These are phyloP conservation scores for Acer yangbiense DNA, from an alignment of 345 rosid species.

Conservation along the genomic window DNA sequence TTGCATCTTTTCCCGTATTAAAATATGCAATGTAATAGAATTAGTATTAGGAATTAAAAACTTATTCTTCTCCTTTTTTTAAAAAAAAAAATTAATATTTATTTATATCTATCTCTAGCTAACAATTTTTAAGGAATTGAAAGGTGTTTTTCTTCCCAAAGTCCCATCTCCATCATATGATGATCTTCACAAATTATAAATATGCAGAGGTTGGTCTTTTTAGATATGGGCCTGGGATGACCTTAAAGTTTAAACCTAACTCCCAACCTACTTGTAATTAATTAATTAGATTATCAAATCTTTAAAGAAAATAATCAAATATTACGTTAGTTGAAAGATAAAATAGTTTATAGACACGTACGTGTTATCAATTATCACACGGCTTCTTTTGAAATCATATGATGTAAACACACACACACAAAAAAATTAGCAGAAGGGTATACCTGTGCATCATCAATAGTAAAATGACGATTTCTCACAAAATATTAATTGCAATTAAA, in stretches of 20 bases:
- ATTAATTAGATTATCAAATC: conserved; percentile 17
- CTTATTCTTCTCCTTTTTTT: too few relatives aligned
- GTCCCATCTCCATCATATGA: too few relatives aligned
- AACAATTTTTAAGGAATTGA: background rate
- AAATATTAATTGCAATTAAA: background rate
- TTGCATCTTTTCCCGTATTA: too few relatives aligned
- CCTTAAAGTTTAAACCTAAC: conserved; percentile 25
- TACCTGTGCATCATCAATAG: too few relatives aligned
- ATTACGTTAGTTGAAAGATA: conserved; percentile 18
- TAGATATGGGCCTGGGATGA: conserved; percentile 8
- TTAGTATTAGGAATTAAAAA: too few relatives aligned
- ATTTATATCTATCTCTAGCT: background rate
- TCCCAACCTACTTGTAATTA: conserved; percentile 11
- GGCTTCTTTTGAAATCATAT: background rate
- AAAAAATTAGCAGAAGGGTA: too few relatives aligned
- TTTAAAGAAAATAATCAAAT: background rate
- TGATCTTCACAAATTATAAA: too few relatives aligned
- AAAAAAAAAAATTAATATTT: too few relatives aligned
- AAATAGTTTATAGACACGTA: conserved; percentile 9
- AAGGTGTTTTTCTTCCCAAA: too few relatives aligned
- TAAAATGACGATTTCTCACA: too few relatives aligned
- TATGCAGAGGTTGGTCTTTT: background rate
- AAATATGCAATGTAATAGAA: too few relatives aligned
- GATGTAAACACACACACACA: background rate
- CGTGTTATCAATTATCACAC: background rate